These are phyloP conservation scores for Pisolithus orientalis DNA, from an alignment of 768 basidiomycete genomes.

Conservation along the genomic window DNA sequence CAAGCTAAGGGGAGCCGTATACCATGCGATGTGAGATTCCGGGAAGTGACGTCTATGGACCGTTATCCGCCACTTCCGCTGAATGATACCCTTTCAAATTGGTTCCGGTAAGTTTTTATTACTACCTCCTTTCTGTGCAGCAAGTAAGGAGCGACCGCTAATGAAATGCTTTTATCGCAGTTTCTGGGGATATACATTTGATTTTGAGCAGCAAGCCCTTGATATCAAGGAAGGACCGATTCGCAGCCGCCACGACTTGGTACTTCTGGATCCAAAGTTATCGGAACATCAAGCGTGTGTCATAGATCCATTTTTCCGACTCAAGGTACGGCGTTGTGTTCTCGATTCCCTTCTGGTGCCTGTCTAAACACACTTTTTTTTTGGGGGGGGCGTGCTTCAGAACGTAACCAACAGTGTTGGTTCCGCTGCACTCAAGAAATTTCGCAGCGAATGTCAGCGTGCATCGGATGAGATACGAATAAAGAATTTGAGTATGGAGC, in stretches of 20 bases:
- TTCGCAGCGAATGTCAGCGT: conserved; percentile 1
- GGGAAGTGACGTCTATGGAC: conserved; percentile 8
- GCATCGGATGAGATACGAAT: conserved; percentile 34
- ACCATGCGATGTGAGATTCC: conserved; percentile 29
- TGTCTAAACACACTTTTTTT: not conserved
- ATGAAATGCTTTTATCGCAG: conserved; percentile 19
- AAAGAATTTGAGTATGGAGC: not conserved
- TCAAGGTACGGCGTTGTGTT: conserved; percentile 24
- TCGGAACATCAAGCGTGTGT: conserved; percentile 18
- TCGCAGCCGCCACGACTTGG: conserved; percentile 12
- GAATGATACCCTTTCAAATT: conserved; percentile 26
- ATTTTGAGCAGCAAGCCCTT: conserved; percentile 26
- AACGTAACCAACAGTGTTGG: conserved; percentile 15
- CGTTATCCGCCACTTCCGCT: conserved; percentile 9
- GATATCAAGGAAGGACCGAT: conserved; percentile 40
- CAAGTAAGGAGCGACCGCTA: not conserved
- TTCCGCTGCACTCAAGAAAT: not conserved
- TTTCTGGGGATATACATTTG: conserved; percentile 39
- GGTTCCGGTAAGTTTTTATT: conserved; percentile 37
- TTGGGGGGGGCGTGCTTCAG: conserved; percentile 5
- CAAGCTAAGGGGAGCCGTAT: conserved; percentile 1
- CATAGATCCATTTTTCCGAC: conserved; percentile 36
- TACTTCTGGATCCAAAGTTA: not conserved
- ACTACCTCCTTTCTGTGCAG: not conserved
- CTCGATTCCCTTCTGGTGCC: not conserved